Evolutionary conservation across 352 stramenopile species (phyloP).

Genomic region (Globisporangium paddicum): DNA sequence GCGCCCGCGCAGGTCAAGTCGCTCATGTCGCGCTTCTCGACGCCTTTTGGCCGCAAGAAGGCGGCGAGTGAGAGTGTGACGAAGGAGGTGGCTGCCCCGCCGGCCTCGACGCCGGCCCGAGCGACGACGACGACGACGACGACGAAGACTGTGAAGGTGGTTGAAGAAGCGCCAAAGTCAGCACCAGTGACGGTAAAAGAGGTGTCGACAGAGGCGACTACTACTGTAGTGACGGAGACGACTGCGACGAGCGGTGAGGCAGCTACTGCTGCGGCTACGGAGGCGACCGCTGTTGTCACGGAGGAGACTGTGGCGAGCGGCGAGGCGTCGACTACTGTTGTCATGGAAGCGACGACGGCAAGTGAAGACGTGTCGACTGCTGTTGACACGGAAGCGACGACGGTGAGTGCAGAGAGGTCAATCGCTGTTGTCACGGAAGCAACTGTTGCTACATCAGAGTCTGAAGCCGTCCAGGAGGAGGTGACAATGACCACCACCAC

Average conservation of each 20-base stretch:
- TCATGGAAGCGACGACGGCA: not conserved
- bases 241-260: not conserved
- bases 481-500: not conserved
- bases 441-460: not conserved
- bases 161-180: not conserved
- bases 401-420: not conserved
- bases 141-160: not conserved
- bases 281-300: not conserved
- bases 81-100: not conserved
- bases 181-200: not conserved
- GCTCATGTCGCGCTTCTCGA: slow-evolving; percentile 19
- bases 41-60: slow-evolving; percentile 15
- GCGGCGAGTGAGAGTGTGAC: not conserved
- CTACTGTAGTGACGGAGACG: not conserved
- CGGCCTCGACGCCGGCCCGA: not conserved
- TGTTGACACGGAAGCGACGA: not conserved
- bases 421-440: not conserved
- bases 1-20: slow-evolving; percentile 15
- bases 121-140: not conserved
- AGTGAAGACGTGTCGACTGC: not conserved
- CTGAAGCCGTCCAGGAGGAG: not conserved
- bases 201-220: not conserved
- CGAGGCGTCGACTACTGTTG: not conserved
- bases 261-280: not conserved
- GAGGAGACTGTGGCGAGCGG: not conserved